Conservation (phyloP, 345 rosid species). For the Syzygium grande region DNA sequence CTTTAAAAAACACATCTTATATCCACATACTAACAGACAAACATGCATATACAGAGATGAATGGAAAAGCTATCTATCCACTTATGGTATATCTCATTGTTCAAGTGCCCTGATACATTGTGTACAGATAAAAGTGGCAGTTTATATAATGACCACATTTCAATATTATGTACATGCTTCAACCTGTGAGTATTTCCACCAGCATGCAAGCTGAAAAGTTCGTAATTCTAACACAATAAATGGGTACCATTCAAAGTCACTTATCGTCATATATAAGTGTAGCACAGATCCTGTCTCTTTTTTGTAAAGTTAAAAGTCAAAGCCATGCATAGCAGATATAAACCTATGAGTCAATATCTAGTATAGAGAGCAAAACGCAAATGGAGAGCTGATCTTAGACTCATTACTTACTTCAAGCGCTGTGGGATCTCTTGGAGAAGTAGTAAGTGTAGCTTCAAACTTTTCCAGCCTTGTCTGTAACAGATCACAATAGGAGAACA, state of each 20-base stretch:
- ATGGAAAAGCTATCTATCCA: neutral
- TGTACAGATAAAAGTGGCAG: neutral
- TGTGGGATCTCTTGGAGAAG: slow-evolving; percentile 57
- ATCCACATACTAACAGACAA: neutral
- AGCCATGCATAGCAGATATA: neutral
- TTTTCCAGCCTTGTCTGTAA: slow-evolving; percentile 71
- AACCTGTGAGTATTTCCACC: neutral
- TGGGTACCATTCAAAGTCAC: neutral
- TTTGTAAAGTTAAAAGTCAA: neutral
- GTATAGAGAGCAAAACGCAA: neutral
- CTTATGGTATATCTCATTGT: neutral
- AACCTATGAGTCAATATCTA: neutral
- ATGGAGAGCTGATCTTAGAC: neutral
- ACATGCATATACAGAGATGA: neutral
- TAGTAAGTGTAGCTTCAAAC: slow-evolving; percentile 49
- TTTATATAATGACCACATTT: neutral
- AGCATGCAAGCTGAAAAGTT: neutral
- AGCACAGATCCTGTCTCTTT: neutral
- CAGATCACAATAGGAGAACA: neutral
- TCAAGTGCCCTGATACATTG: neutral
- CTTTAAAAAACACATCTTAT: neutral
- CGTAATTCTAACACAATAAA: neutral
- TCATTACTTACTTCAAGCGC: slow-evolving; percentile 75
- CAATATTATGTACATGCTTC: neutral
- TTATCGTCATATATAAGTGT: neutral